Percentiles rank a stretch among this genome's conserved stretches.
Conservation (phyloP, 495 filamentous ascomycete species). For the Pyrenopolyporus hunteri region DNA sequence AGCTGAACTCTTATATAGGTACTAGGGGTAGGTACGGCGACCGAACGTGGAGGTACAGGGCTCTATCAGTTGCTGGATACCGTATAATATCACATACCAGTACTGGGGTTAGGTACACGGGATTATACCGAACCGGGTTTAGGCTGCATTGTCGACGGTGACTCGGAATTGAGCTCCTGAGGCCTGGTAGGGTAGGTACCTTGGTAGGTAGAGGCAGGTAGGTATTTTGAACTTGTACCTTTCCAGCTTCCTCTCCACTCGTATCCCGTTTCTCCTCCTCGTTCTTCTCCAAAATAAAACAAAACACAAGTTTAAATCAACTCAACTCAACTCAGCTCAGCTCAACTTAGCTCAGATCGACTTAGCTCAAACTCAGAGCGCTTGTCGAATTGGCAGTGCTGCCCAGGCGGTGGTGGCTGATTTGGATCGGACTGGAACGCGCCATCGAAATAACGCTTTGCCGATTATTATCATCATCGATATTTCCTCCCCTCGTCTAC, state of each 20-base stretch:
- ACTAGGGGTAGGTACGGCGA: too few species aligned
- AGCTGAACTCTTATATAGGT: not conserved
- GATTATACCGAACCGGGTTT: constrained; percentile 19
- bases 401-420: constrained; percentile 10
- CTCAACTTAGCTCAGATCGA: too few species aligned
- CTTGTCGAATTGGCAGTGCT: not conserved
- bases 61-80: constrained; percentile 6
- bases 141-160: not conserved
- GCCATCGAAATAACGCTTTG: constrained; percentile 2
- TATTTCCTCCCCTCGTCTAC: not conserved
- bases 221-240: constrained; percentile 6
- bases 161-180: constrained; percentile 5
- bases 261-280: constrained; percentile 18
- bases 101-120: not conserved
- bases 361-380: too few species aligned
- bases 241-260: constrained; percentile 1
- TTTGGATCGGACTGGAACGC: constrained; percentile 21
- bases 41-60: too few species aligned
- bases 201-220: not conserved
- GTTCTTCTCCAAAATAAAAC: constrained; percentile 1
- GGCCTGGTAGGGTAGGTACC: too few species aligned
- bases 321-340: too few species aligned
- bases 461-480: not conserved
- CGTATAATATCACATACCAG: not conserved
- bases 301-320: not conserved